Evolutionary conservation across 768 basidiomycete species (phyloP).

Genomic region (Ephemerocybe angulata): DNA sequence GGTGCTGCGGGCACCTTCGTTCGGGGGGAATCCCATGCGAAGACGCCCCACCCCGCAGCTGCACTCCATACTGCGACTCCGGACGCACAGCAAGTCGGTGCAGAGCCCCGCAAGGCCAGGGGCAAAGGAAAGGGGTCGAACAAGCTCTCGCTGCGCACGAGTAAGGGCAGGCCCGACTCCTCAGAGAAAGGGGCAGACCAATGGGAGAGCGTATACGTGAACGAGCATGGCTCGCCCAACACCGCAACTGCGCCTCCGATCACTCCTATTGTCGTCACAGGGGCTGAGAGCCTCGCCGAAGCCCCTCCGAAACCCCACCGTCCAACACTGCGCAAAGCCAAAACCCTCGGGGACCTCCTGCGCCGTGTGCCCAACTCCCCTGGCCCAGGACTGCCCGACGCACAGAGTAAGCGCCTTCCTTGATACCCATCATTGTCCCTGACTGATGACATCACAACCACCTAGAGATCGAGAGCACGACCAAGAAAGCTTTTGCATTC

Average conservation of each 20-base stretch:
- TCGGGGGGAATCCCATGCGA: too few relatives aligned
- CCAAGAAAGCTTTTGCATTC: constrained; percentile 8
- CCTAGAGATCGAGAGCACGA: constrained; percentile 4
- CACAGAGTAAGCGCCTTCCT: constrained; percentile 4
- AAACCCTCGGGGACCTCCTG: constrained; percentile 4
- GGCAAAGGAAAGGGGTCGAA: not conserved
- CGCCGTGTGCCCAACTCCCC: constrained; percentile 2
- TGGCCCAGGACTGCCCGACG: not conserved
- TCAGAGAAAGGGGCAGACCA: not conserved
- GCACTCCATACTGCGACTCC: too few relatives aligned
- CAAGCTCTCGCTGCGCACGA: too few relatives aligned
- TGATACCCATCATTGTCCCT: not conserved
- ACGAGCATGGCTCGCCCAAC: not conserved
- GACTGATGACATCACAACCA: too few relatives aligned
- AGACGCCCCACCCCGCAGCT: too few relatives aligned
- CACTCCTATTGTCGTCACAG: not conserved
- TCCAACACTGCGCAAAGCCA: not conserved
- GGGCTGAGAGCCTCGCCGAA: not conserved
- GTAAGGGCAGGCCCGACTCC: not conserved
- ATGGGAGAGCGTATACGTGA: not conserved
- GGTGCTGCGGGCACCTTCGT: not conserved
- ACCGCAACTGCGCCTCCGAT: not conserved
- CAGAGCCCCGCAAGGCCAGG: too few relatives aligned
- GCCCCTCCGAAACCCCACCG: not conserved
- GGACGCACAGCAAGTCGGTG: too few relatives aligned